phyloP scores from a whole-genome alignment of 148 eudicot genomes.

The Vaccinium vitisidaea region DNA sequence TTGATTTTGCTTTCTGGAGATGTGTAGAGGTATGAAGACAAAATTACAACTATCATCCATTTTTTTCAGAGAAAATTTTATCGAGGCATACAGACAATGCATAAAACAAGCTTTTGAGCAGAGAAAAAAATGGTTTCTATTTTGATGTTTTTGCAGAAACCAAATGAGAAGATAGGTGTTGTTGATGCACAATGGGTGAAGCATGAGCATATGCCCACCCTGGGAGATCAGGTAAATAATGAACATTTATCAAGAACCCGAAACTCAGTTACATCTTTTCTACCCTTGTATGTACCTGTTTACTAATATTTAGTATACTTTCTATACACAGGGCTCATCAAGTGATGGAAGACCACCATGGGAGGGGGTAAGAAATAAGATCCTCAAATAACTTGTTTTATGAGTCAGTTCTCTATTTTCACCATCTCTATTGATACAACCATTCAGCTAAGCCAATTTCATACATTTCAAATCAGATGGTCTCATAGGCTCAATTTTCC shows the following conservation, averaged over 20 bases:
- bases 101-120: background rate
- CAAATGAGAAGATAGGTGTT: background rate
- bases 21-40: conserved; percentile 24
- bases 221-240: conserved; percentile 21
- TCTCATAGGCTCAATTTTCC: background rate
- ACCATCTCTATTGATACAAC: background rate
- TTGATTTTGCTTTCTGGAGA: conserved; percentile 27
- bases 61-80: background rate
- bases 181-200: conserved; percentile 32
- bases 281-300: background rate
- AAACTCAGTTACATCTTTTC: background rate
- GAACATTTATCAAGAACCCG: background rate
- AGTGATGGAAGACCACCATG: background rate
- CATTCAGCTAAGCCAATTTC: background rate
- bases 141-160: conserved; percentile 20
- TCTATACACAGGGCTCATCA: background rate
- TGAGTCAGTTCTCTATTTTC: background rate
- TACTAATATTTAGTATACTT: background rate
- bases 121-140: background rate
- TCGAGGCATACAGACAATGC: background rate
- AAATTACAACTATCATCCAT: background rate
- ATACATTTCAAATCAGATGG: background rate
- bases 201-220: conserved; percentile 24
- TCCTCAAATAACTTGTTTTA: background rate
- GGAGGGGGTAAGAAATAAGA: conserved; percentile 10